These are phyloP conservation scores for Chrysosporium queenslandicum DNA, from an alignment of 2,329 filamentous ascomycete genomes.

Conservation along the genomic window DNA sequence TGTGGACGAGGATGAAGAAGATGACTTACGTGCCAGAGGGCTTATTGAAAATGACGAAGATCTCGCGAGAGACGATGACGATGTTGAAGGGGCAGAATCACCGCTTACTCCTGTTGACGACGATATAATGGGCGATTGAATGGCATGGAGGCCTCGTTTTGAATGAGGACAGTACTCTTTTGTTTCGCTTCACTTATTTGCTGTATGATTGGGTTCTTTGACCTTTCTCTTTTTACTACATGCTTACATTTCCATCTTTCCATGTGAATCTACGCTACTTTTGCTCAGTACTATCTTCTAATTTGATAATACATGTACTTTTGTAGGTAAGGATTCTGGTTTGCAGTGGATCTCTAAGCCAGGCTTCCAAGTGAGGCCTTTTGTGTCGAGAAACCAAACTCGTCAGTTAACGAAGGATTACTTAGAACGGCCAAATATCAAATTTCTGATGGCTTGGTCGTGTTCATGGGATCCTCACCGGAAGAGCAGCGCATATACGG, in stretches of 20 bases:
- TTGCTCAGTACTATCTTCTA: not conserved
- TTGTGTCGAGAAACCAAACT: not conserved
- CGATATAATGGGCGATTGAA: constrained; percentile 37
- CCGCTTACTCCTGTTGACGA: constrained; percentile 27
- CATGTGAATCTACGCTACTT: not conserved
- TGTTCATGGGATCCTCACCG: not conserved
- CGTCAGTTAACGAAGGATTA: not conserved
- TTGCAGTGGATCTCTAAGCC: not conserved
- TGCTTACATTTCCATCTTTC: not conserved
- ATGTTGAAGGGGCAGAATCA: constrained; percentile 13
- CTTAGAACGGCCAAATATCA: not conserved
- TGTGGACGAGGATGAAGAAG: constrained; percentile 34
- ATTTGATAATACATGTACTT: not conserved
- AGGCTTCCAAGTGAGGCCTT: not conserved
- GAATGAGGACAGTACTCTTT: not conserved
- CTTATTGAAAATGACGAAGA: constrained; percentile 31
- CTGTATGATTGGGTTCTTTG: constrained; percentile 13
- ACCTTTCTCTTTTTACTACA: constrained; percentile 14
- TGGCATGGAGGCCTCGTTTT: not conserved
- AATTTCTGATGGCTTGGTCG: not conserved
- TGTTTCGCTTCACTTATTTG: constrained; percentile 8
- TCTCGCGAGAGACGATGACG: constrained; percentile 14
- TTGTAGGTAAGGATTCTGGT: not conserved
- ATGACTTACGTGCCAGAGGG: constrained; percentile 29
- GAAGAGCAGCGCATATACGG: not conserved